Percentiles rank a stretch among this genome's conserved stretches.
Conservation (phyloP, 2,329 filamentous ascomycete species). For the Neonectria coccinea region DNA sequence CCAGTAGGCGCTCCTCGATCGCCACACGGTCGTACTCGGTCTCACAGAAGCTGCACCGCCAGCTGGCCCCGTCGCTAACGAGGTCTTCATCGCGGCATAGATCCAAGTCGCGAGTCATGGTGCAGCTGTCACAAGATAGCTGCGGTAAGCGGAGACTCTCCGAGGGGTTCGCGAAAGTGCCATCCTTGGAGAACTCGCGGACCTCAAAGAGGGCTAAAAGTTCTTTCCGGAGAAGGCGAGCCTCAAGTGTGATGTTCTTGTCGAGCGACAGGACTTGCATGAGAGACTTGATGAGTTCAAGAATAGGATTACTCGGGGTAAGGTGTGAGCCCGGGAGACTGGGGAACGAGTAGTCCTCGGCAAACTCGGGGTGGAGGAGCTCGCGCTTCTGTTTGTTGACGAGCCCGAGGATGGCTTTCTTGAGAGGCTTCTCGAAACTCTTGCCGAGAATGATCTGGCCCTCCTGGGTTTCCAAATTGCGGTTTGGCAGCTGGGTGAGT, state of each 20-base stretch:
- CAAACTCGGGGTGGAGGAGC: slow-evolving; percentile 88
- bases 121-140: slow-evolving; percentile 90
- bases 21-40: slow-evolving; percentile 80
- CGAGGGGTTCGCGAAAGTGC: slow-evolving; percentile 88
- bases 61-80: slow-evolving; percentile 65
- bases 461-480: slow-evolving; percentile 69
- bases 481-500: slow-evolving; percentile 69
- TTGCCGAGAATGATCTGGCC: slow-evolving; percentile 79
- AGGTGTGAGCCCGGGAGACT: slow-evolving; percentile 77
- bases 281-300: slow-evolving; percentile 92
- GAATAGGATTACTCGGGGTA: slow-evolving; percentile 71
- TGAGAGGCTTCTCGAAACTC: slow-evolving; percentile 86
- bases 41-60: slow-evolving; percentile 83
- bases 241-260: slow-evolving; percentile 90
- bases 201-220: slow-evolving; percentile 91
- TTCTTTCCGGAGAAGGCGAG: slow-evolving; percentile 88
- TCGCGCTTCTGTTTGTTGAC: slow-evolving; percentile 89
- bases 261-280: slow-evolving; percentile 94
- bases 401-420: slow-evolving; percentile 87
- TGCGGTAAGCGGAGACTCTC: slow-evolving; percentile 78
- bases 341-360: slow-evolving; percentile 88
- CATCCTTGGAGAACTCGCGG: slow-evolving; percentile 90
- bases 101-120: slow-evolving; percentile 87
- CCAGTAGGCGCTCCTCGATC: slow-evolving; percentile 86
- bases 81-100: slow-evolving; percentile 91